These are phyloP conservation scores for Mycena vitilis DNA, from an alignment of 768 basidiomycete species.

Conservation along the genomic window DNA sequence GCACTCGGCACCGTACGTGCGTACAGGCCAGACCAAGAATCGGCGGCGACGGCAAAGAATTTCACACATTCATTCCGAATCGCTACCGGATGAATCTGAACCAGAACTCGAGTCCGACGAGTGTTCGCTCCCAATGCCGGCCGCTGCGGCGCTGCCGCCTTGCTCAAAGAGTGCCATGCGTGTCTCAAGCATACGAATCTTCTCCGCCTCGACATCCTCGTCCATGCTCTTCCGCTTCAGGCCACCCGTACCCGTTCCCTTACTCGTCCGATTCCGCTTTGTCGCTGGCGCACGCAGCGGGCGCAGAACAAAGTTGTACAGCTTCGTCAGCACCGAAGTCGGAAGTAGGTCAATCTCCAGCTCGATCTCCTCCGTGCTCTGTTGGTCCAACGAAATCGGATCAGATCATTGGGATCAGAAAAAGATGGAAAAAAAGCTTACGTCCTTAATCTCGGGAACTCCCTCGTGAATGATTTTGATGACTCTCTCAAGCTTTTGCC, in stretches of 20 bases:
- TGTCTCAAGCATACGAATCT: slow-evolving; percentile 91
- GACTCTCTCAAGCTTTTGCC: slow-evolving; percentile 85
- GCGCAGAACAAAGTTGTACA: slow-evolving; percentile 95
- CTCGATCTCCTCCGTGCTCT: slow-evolving; percentile 98
- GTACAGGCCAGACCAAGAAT: slow-evolving; percentile 30
- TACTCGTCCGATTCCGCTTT: slow-evolving; percentile 73
- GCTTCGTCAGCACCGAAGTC: slow-evolving; percentile 84
- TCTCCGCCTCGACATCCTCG: slow-evolving; percentile 94
- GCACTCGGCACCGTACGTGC: slow-evolving; percentile 29
- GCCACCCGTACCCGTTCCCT: slow-evolving; percentile 90
- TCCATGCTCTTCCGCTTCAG: slow-evolving; percentile 97
- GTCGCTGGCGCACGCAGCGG: slow-evolving; percentile 76
- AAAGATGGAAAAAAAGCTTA: slow-evolving; percentile 55
- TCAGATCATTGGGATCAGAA: slow-evolving; percentile 28
- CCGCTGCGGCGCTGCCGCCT: slow-evolving; percentile 52
- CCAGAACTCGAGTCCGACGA: slow-evolving; percentile 86
- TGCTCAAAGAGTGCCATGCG: slow-evolving; percentile 88
- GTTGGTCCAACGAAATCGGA: slow-evolving; percentile 35
- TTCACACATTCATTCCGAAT: slow-evolving; percentile 73
- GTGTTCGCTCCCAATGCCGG: slow-evolving; percentile 70
- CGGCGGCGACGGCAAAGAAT: slow-evolving; percentile 30
- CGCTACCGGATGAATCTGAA: slow-evolving; percentile 84
- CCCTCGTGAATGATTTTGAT: slow-evolving; percentile 96
- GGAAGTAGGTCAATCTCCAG: slow-evolving; percentile 96
- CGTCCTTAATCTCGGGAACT: slow-evolving; percentile 93